A percentile compares a stretch with the other conserved stretches of the same genome.
Evolutionary conservation across 805 yeast genomes (phyloP).

Genomic region (Candida silvicultrix): DNA sequence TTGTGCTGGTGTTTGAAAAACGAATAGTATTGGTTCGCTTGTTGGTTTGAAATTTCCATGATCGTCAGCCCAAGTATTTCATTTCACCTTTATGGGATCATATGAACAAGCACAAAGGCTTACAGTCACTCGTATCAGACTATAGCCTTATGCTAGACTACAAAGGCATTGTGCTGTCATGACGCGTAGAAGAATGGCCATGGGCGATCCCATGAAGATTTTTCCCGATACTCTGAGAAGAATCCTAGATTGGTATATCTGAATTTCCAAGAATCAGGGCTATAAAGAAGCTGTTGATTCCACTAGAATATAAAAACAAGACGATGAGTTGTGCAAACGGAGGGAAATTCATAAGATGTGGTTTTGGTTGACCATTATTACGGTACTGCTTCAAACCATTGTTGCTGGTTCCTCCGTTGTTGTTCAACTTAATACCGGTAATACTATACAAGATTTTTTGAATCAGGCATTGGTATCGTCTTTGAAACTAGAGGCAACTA

Average conservation of each 20-base stretch:
- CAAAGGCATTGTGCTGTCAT: not conserved
- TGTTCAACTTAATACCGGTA: not conserved
- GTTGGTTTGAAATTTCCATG: no score
- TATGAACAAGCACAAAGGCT: no score
- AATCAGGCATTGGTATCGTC: not conserved
- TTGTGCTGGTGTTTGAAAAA: no score
- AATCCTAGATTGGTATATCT: no score
- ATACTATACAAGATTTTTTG: not conserved
- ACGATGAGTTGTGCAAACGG: no score
- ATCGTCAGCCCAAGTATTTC: no score
- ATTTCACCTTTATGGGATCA: no score
- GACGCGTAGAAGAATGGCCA: not conserved
- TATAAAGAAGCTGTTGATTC: not conserved
- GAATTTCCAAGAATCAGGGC: not conserved
- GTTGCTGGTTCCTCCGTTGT: not conserved
- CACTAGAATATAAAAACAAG: not conserved
- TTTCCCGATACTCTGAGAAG: not conserved
- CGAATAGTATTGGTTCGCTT: no score
- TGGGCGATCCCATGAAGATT: not conserved
- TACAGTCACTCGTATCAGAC: no score
- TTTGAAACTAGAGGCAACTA: not conserved
- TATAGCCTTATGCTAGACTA: no score
- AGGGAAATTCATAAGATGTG: not conserved
- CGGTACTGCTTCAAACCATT: not conserved
- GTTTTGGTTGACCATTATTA: not conserved